Percentiles rank a stretch among this genome's conserved stretches.
Conservation (phyloP, 768 basidiomycete species). For the Phanerochaete carnosa region DNA sequence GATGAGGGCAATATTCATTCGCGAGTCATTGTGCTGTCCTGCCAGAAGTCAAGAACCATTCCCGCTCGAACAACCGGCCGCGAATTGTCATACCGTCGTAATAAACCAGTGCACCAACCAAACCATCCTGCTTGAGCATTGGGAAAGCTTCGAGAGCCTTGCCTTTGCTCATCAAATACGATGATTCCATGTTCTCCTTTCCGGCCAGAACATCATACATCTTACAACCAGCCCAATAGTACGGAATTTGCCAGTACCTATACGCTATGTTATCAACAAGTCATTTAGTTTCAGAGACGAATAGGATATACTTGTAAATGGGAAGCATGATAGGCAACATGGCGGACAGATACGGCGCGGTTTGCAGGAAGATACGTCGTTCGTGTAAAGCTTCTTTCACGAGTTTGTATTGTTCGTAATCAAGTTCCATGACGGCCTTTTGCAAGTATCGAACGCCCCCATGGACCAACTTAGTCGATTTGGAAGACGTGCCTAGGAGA, state of each 20-base stretch:
- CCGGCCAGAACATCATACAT: conserved; percentile 95
- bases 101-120: conserved; percentile 94
- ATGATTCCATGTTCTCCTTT: conserved; percentile 93
- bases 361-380: conserved; percentile 89
- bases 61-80: conserved; percentile 34
- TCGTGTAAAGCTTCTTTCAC: conserved; percentile 95
- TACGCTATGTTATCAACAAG: conserved; percentile 6
- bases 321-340: conserved; percentile 98
- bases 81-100: conserved; percentile 71
- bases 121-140: conserved; percentile 89
- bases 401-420: conserved; percentile 95
- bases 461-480: conserved; percentile 97
- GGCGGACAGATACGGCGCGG: conserved; percentile 86
- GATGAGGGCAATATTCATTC: conserved; percentile 96
- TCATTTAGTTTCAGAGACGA: neutral
- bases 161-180: conserved; percentile 92
- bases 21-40: conserved; percentile 98
- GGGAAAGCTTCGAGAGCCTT: conserved; percentile 95
- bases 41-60: neutral
- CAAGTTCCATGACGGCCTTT: conserved; percentile 92
- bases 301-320: conserved; percentile 73
- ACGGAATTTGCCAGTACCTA: conserved; percentile 95
- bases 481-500: conserved; percentile 82
- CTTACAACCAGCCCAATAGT: conserved; percentile 94
- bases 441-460: conserved; percentile 97